Percentiles rank a stretch among this genome's conserved stretches.
These are phyloP conservation scores for Takashimella tepidaria DNA, from an alignment of 1,284 basidiomycete species.

Conservation along the genomic window DNA sequence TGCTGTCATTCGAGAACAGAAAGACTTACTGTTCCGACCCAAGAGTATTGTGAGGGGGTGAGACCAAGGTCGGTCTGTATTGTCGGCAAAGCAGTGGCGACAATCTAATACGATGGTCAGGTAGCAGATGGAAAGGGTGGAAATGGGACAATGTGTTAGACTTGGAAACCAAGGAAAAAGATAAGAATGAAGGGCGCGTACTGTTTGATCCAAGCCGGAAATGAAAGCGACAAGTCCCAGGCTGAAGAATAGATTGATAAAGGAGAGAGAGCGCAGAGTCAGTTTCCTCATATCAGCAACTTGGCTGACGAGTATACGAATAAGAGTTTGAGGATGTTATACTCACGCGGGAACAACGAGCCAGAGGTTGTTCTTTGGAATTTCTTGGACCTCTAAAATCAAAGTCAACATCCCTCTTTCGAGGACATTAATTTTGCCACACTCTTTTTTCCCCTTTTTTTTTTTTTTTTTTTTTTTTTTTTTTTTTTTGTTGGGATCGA, in stretches of 20 bases:
- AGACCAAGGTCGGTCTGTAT: constrained; percentile 29
- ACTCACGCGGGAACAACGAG: constrained; percentile 28
- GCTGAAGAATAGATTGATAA: neutral
- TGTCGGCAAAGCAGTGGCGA: constrained; percentile 30
- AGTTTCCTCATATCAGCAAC: too few relatives aligned
- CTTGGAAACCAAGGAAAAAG: too few relatives aligned
- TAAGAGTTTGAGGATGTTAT: neutral
- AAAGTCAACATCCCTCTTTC: too few relatives aligned
- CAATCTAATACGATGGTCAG: constrained; percentile 16
- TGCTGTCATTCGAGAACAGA: neutral
- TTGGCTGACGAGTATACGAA: too few relatives aligned
- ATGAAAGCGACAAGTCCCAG: constrained; percentile 19
- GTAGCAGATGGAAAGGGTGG: neutral
- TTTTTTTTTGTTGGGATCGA: too few relatives aligned
- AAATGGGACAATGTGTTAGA: too few relatives aligned
- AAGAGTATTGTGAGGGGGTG: constrained; percentile 30
- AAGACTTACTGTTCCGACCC: constrained; percentile 24
- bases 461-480: too few relatives aligned
- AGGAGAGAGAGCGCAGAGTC: neutral
- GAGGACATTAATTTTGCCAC: too few relatives aligned
- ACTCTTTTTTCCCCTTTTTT: too few relatives aligned
- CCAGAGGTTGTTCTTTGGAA: constrained; percentile 31
- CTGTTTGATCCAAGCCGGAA: constrained; percentile 22
- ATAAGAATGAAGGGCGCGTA: too few relatives aligned
- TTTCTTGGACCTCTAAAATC: neutral